Conservation (phyloP, 148 eudicot genomes). For the Heliamphora exappendiculata region DNA sequence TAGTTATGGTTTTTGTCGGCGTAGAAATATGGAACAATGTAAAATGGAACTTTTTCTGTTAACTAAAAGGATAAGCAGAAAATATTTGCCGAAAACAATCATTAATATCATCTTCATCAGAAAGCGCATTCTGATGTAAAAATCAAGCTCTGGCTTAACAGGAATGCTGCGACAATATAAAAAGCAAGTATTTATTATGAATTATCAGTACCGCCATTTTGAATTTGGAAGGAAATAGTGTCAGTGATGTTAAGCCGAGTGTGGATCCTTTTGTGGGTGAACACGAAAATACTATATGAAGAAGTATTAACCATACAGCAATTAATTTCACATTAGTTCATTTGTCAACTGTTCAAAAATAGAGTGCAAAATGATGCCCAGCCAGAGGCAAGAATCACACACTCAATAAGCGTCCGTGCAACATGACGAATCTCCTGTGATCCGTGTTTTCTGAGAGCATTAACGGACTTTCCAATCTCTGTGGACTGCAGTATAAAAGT, state of each 20-base stretch:
- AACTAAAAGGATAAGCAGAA: background rate
- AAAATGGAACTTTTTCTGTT: background rate
- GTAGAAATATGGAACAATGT: background rate
- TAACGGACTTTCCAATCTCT: conserved; percentile 86
- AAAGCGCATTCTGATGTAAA: background rate
- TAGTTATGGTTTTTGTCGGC: no score
- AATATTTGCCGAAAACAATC: background rate
- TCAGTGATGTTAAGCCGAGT: background rate
- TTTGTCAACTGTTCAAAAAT: background rate
- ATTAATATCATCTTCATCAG: background rate
- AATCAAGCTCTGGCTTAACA: background rate
- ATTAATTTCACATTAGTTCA: background rate
- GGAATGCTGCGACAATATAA: background rate
- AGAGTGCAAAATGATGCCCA: background rate
- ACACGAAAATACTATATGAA: background rate
- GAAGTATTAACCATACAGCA: background rate
- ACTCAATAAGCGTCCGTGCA: conserved; percentile 59
- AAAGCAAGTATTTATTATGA: background rate
- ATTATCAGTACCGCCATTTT: background rate
- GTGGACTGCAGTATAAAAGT: conserved; percentile 55
- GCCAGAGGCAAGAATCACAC: conserved; percentile 27
- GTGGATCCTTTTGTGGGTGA: background rate
- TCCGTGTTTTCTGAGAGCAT: conserved; percentile 50
- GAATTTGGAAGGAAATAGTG: background rate
- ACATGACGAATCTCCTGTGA: conserved; percentile 56